These are phyloP conservation scores for Ambrosia hybrid DNA, from an alignment of 140 eudicot genomes.

Conservation along the genomic window DNA sequence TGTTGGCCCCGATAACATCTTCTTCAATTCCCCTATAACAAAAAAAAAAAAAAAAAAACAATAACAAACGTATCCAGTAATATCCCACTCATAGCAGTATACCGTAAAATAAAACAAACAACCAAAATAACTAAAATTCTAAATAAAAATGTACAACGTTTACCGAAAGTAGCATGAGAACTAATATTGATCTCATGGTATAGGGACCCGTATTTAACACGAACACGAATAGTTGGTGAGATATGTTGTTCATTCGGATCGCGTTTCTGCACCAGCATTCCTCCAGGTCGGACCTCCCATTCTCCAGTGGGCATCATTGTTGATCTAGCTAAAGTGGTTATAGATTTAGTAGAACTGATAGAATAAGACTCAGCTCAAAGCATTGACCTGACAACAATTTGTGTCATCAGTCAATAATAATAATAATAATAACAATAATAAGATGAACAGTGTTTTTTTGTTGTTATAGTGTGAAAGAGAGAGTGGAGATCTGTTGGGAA, in stretches of 20 bases:
- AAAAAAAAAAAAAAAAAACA: too few species aligned
- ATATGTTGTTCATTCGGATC: slow-evolving; percentile 53
- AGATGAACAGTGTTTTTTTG: too few species aligned
- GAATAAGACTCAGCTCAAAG: slow-evolving; percentile 17
- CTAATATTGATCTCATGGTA: slow-evolving; percentile 70
- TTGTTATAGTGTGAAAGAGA: too few species aligned
- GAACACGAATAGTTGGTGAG: slow-evolving; percentile 72
- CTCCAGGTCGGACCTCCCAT: slow-evolving; percentile 93
- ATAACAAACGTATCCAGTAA: too few species aligned
- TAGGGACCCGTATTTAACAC: slow-evolving; percentile 75
- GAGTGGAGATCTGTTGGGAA: not conserved
- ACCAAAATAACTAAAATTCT: too few species aligned
- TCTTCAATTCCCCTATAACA: slow-evolving; percentile 54
- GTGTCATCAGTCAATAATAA: not conserved
- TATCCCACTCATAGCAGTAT: too few species aligned
- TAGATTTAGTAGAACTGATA: slow-evolving; percentile 4
- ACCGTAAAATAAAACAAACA: too few species aligned
- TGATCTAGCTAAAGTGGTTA: not conserved
- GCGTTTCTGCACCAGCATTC: slow-evolving; percentile 85
- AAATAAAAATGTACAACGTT: not conserved
- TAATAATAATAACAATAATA: not conserved
- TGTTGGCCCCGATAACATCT: slow-evolving; percentile 57
- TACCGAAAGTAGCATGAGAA: slow-evolving; percentile 57
- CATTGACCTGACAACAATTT: slow-evolving; percentile 24
- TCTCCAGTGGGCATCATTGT: slow-evolving; percentile 52